Conservation (phyloP, 177 flowering plant genomes). For the Vitis hybrid region DNA sequence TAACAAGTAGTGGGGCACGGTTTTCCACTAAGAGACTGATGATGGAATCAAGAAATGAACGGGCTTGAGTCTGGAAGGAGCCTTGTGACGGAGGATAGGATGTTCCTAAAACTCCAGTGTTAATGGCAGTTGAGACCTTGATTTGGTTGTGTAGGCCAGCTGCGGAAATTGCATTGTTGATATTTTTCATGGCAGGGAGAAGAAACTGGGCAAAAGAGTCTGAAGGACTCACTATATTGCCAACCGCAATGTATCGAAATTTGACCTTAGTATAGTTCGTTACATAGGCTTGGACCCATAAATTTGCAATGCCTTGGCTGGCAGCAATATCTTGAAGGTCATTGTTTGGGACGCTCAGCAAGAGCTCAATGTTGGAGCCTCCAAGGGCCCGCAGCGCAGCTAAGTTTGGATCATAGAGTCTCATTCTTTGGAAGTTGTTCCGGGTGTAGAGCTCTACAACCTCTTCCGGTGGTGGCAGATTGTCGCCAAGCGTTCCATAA, state of each 20-base stretch:
- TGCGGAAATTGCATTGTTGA: background rate
- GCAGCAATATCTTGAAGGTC: background rate
- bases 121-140: slow-evolving; percentile 23
- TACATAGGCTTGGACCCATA: background rate
- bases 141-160: slow-evolving; percentile 12
- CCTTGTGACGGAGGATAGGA: slow-evolving; percentile 27
- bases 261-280: background rate
- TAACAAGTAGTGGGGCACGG: slow-evolving; percentile 21
- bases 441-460: background rate
- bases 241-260: slow-evolving; percentile 2
- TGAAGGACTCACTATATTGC: background rate
- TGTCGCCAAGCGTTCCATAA: too few relatives aligned
- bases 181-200: background rate
- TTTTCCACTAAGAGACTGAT: slow-evolving; percentile 19
- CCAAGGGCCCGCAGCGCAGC: slow-evolving; percentile 13
- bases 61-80: slow-evolving; percentile 6
- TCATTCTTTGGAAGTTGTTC: slow-evolving; percentile 16
- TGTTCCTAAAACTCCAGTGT: slow-evolving; percentile 3
- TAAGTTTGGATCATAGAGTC: slow-evolving; percentile 19
- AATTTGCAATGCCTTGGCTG: background rate
- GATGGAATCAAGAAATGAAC: slow-evolving; percentile 13
- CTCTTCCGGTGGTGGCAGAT: too few relatives aligned
- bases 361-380: slow-evolving; percentile 19
- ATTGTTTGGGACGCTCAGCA: background rate
- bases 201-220: background rate